phyloP scores from a whole-genome alignment of 73 alveolate genomes.

The Stentor coeruleus region DNA sequence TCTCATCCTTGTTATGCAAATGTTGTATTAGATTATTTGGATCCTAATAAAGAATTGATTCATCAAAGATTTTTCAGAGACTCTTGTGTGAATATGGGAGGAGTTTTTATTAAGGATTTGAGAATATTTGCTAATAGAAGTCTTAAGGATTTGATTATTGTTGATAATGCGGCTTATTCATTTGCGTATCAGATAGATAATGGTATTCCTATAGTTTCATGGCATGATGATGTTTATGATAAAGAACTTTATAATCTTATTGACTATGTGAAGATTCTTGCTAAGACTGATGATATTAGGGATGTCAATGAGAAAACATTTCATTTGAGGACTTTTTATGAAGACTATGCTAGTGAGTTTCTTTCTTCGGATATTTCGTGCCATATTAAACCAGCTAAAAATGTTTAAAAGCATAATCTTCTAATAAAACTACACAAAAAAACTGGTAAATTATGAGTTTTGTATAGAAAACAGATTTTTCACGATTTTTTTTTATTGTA shows the following conservation, averaged over 20 bases:
- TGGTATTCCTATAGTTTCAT: constrained; percentile 63
- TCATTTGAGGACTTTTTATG: too few species aligned
- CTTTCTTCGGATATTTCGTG: too few species aligned
- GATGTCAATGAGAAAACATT: too few species aligned
- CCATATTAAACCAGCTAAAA: too few species aligned
- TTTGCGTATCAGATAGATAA: constrained; percentile 47
- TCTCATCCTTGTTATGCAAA: constrained; percentile 55
- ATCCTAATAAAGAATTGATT: constrained; percentile 45
- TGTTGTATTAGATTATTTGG: constrained; percentile 53
- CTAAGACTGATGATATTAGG: too few species aligned
- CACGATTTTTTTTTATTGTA: too few species aligned
- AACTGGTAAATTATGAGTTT: too few species aligned
- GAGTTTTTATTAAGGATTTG: constrained; percentile 57
- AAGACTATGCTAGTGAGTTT: too few species aligned
- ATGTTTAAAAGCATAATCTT: too few species aligned
- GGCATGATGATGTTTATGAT: constrained; percentile 55
- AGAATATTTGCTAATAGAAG: constrained; percentile 49
- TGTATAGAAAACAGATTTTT: too few species aligned
- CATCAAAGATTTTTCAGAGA: constrained; percentile 61
- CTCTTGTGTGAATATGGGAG: constrained; percentile 51
- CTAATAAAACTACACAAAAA: too few species aligned
- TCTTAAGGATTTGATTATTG: constrained; percentile 43
- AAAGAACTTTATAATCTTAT: constrained; percentile 38
- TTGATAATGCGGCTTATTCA: constrained; percentile 59
- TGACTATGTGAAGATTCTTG: constrained; percentile 25